Percentiles rank a stretch among this genome's conserved stretches.
phyloP scores from a whole-genome alignment of 495 filamentous ascomycete genomes.

The Hyphodiscus hymeniophilus region DNA sequence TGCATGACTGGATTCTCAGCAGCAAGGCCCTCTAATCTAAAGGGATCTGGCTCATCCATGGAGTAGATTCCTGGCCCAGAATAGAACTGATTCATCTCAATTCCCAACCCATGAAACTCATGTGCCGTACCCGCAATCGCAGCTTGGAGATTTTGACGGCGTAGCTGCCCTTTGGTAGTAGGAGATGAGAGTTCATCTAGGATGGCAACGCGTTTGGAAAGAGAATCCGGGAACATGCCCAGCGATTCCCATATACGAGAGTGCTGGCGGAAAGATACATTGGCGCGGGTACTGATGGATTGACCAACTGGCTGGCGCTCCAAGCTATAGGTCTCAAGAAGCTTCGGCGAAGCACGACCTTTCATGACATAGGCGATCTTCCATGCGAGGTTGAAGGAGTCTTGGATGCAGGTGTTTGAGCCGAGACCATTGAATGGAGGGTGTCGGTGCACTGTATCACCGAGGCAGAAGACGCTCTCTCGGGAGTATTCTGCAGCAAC shows the following conservation, averaged over 20 bases:
- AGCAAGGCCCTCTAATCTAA: no score
- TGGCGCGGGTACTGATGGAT: conserved; percentile 38
- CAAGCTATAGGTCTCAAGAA: conserved; percentile 40
- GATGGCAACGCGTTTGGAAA: no score
- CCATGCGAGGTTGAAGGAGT: conserved; percentile 49
- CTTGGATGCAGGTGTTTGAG: conserved; percentile 46
- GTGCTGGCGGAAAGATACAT: conserved; percentile 39
- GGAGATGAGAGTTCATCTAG: conserved; percentile 29
- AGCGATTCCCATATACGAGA: conserved; percentile 35
- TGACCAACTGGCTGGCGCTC: conserved; percentile 44
- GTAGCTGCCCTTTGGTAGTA: conserved; percentile 26
- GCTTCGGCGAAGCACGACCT: conserved; percentile 25
- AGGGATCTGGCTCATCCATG: conserved; percentile 29
- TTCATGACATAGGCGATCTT: conserved; percentile 43
- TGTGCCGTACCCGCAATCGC: conserved; percentile 33
- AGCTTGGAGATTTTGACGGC: conserved; percentile 27
- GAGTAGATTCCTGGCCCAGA: conserved; percentile 27
- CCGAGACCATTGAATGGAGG: conserved; percentile 44
- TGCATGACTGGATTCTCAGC: conserved; percentile 25
- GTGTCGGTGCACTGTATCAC: conserved; percentile 45
- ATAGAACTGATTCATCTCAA: conserved; percentile 45
- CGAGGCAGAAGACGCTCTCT: conserved; percentile 35
- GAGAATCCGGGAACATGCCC: conserved; percentile 28
- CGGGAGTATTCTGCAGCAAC: conserved; percentile 32
- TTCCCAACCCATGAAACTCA: conserved; percentile 41